Conservation (phyloP, 306 rosid genomes). For the Pueraria montana region DNA sequence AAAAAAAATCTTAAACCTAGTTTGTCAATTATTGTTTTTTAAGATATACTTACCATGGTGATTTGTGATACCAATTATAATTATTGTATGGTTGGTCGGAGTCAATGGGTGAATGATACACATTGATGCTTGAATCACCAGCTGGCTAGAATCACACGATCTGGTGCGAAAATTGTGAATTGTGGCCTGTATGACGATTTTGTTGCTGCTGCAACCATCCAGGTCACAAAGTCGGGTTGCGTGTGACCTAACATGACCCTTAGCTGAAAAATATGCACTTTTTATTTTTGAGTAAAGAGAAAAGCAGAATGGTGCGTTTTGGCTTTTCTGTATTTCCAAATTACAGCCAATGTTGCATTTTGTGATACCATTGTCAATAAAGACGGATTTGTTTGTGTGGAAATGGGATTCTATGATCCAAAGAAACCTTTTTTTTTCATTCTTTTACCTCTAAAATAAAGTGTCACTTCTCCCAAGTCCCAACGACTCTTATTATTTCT, state of each 20-base stretch:
- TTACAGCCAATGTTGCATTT: neutral
- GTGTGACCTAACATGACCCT: neutral
- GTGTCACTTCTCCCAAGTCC: neutral
- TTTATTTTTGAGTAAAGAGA: neutral
- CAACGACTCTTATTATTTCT: neutral
- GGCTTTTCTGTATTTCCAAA: neutral
- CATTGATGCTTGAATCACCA: neutral
- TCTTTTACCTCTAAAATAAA: neutral
- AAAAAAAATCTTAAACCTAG: conserved; percentile 8
- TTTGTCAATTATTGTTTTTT: neutral
- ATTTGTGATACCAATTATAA: neutral
- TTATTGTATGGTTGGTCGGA: neutral
- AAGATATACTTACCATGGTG: neutral
- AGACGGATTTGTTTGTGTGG: neutral
- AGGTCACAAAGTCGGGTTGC: neutral
- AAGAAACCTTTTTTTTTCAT: neutral
- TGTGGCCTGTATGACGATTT: neutral
- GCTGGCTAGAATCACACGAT: neutral
- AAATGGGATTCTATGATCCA: neutral
- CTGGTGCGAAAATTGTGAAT: neutral
- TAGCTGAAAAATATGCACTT: neutral
- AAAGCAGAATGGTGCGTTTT: neutral
- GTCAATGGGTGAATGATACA: neutral
- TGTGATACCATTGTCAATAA: neutral
- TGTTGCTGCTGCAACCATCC: neutral